phyloP scores from a whole-genome alignment of 2,329 filamentous ascomycete genomes.

The Hyphodiscus sp. region DNA sequence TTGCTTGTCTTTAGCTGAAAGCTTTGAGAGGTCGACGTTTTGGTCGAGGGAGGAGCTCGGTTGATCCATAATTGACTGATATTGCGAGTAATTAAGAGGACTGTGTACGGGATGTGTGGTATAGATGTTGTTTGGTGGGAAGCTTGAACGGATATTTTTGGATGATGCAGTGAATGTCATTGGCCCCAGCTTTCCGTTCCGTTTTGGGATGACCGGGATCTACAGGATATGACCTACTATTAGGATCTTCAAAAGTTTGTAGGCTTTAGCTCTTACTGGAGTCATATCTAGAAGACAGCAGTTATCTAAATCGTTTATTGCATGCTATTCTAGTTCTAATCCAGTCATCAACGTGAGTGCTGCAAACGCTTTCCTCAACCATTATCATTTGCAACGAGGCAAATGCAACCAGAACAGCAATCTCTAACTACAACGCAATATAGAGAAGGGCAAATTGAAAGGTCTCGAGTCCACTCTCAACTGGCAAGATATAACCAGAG shows the following conservation, averaged over 20 bases:
- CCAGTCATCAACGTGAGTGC: background rate
- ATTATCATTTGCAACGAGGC: background rate
- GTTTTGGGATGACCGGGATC: too few relatives aligned
- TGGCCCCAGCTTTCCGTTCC: too few relatives aligned
- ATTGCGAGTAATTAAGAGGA: background rate
- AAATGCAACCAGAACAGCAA: background rate
- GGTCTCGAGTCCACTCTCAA: background rate
- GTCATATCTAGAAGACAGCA: background rate
- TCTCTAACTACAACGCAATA: background rate
- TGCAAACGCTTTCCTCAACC: background rate
- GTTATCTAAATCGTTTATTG: background rate
- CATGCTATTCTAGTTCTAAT: background rate
- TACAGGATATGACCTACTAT: too few relatives aligned
- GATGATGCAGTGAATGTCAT: too few relatives aligned
- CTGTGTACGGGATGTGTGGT: background rate
- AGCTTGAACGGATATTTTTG: background rate
- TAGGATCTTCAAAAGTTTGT: too few relatives aligned
- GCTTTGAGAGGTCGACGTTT: conserved; percentile 60
- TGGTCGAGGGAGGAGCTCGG: conserved; percentile 16
- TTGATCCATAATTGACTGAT: conserved; percentile 29
- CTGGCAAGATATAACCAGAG: background rate
- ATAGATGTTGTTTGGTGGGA: background rate
- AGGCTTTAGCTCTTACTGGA: background rate
- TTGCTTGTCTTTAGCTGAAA: conserved; percentile 75
- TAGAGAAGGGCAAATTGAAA: background rate